Percentiles rank a stretch among this genome's conserved stretches.
Conservation (phyloP, 2,329 filamentous ascomycete species). For the Clathrospora elynae region DNA sequence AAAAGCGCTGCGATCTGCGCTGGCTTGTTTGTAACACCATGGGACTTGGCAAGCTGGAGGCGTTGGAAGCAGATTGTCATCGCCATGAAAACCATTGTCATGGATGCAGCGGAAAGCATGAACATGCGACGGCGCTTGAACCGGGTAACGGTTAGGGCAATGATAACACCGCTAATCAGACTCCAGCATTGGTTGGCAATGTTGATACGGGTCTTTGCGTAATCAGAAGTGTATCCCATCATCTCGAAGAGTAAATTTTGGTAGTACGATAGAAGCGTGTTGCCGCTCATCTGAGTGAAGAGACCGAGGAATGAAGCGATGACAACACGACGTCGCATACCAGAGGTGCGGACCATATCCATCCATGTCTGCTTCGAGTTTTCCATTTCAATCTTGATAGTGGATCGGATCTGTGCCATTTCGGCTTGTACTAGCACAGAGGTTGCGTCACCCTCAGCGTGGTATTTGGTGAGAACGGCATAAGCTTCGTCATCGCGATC, state of each 20-base stretch:
- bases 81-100: conserved; percentile 60
- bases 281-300: conserved; percentile 51
- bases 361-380: conserved; percentile 59
- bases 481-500: conserved; percentile 55
- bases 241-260: conserved; percentile 46
- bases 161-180: conserved; percentile 46
- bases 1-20: conserved; percentile 55
- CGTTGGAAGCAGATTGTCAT: conserved; percentile 60
- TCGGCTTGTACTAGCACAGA: conserved; percentile 58
- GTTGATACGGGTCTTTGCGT: conserved; percentile 51
- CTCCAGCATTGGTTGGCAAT: conserved; percentile 51
- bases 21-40: conserved; percentile 37
- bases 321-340: conserved; percentile 45
- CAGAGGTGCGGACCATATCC: conserved; percentile 58
- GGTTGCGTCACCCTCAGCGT: conserved; percentile 51
- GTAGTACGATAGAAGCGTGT: conserved; percentile 49
- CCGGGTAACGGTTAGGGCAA: conserved; percentile 49
- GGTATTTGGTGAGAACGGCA: conserved; percentile 49
- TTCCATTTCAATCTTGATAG: conserved; percentile 62
- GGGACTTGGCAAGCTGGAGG: conserved; percentile 27
- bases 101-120: conserved; percentile 55
- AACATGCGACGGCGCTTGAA: conserved; percentile 54
- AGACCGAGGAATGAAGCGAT: conserved; percentile 42
- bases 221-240: conserved; percentile 47
- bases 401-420: conserved; percentile 64